These are phyloP conservation scores for Fusarium sp. DNA, from an alignment of 2,329 filamentous ascomycete species.

Conservation along the genomic window DNA sequence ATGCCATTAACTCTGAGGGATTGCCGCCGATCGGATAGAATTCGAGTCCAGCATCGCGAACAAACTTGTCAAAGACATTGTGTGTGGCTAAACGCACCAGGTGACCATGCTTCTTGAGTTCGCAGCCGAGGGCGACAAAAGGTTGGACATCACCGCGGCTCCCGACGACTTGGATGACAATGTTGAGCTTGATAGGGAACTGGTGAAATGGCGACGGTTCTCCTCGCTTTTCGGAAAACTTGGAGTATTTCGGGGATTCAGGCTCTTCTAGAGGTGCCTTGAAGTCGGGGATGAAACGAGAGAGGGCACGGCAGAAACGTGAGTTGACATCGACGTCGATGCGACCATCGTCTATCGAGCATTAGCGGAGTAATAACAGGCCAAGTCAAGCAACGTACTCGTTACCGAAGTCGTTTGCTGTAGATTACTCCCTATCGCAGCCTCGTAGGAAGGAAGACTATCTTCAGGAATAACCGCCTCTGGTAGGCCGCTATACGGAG, in stretches of 20 bases:
- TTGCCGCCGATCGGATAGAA: conserved; percentile 69
- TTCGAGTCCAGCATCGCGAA: conserved; percentile 60
- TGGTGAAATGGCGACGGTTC: background rate
- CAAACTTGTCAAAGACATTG: conserved; percentile 61
- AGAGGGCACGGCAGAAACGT: conserved; percentile 30
- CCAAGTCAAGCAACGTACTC: background rate
- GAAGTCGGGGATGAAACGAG: conserved; percentile 29
- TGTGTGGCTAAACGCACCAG: conserved; percentile 80
- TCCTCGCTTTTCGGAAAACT: background rate
- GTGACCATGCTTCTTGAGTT: conserved; percentile 77
- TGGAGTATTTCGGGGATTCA: background rate
- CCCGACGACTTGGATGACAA: conserved; percentile 85
- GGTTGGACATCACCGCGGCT: conserved; percentile 84
- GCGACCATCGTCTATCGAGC: conserved; percentile 22
- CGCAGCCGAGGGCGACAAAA: conserved; percentile 78
- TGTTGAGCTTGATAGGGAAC: conserved; percentile 60
- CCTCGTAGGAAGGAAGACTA: conserved; percentile 22
- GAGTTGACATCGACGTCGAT: conserved; percentile 31
- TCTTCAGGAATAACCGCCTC: conserved; percentile 20
- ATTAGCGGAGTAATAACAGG: background rate
- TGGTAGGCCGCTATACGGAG: conserved; percentile 24
- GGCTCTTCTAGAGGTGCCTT: conserved; percentile 13
- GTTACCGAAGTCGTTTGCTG: conserved; percentile 16
- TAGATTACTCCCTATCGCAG: conserved; percentile 11
- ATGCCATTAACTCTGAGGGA: conserved; percentile 48